Evolutionary conservation across 352 stramenopile genomes (phyloP), one percentile per base, ranked within the genome.

Genomic region (Phytophthora aleatoria): DNA sequence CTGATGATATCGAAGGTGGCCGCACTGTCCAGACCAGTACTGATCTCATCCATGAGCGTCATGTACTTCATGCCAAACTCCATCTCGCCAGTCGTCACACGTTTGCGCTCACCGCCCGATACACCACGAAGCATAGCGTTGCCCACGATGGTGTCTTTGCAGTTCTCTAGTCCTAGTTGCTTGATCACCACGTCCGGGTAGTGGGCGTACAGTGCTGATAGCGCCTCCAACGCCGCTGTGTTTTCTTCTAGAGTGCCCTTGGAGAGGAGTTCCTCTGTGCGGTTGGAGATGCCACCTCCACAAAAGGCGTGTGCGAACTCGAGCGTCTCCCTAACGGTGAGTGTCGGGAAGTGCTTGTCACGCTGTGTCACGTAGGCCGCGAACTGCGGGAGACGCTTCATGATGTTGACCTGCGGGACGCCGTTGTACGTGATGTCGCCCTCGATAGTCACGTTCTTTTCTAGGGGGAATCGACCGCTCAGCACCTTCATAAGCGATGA

Each of bases 1-100:
- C 26, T 73, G 38, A 76, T 73, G 52, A 76, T 76, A 49, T 76
- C 64, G 43, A 63, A 76, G 4, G 67, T 80, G 49, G 92, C 33
- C 81, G 73, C 51, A 90, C 71, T 73, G 91, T 92, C 56, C 67
- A 98, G 83, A 7, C 95, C 95, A 10, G 92, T 98, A 58, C 83
- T 96, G 67, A 98, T 97, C 73, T 97, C 87, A 60, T 98, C 94
- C 67, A 87, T 85, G 45, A 94, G 85, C n/a, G 83, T 72, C 39
- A 97, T 76, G 56, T 81, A 85, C 64, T 86, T 81, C 50, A 79
- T 73, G 35, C 77, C 74, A 48, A 94, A 85, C 45, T 95, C 71
- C 83, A 99, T 98, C 74, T 93, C 81, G n/a, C 83, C 84, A 8
- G 74, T 83, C 6, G 83, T 92, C 35, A 92, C 81, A 9, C 85